These are phyloP conservation scores for Globisporangium canariense DNA, from an alignment of 352 stramenopile genomes.

Conservation along the genomic window DNA sequence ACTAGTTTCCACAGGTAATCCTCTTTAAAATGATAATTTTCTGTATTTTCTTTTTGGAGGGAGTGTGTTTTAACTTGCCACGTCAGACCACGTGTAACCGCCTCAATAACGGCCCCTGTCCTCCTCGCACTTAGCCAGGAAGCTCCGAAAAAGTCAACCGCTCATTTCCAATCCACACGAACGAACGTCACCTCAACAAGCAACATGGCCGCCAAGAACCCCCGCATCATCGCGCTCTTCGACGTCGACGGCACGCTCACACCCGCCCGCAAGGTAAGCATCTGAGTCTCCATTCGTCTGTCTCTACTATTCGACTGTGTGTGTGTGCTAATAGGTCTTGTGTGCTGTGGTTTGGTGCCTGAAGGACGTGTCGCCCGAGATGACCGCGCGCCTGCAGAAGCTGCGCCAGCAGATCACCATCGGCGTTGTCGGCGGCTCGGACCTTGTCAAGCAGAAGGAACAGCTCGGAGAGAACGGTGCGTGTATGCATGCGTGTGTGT, in stretches of 20 bases:
- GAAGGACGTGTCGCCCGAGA: conserved; percentile 86
- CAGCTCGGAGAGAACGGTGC: conserved; percentile 93
- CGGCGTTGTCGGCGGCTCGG: conserved; percentile 97
- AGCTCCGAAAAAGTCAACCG: background rate
- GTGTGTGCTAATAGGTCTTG: background rate
- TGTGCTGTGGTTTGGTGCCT: background rate
- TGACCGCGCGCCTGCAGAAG: conserved; percentile 92
- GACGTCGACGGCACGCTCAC: conserved; percentile 99
- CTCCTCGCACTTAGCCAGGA: background rate
- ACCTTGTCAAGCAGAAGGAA: conserved; percentile 99
- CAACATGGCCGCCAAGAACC: conserved; percentile 52
- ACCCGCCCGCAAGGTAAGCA: conserved; percentile 82
- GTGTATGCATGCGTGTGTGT: conserved; percentile 2
- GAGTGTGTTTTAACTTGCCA: background rate
- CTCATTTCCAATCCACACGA: background rate
- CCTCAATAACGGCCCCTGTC: background rate
- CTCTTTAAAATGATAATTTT: too few species aligned
- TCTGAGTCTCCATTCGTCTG: background rate
- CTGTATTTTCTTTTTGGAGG: too few species aligned
- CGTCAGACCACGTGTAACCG: background rate
- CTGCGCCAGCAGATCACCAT: conserved; percentile 94
- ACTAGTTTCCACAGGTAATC: too few species aligned
- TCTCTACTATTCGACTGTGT: background rate
- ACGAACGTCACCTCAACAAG: background rate
- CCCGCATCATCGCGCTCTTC: conserved; percentile 97